A percentile compares a stretch with the other conserved stretches of the same genome.
Conservation (phyloP, 176 grass and related monocot genomes). For the Miscanthus lutarioriparius region DNA sequence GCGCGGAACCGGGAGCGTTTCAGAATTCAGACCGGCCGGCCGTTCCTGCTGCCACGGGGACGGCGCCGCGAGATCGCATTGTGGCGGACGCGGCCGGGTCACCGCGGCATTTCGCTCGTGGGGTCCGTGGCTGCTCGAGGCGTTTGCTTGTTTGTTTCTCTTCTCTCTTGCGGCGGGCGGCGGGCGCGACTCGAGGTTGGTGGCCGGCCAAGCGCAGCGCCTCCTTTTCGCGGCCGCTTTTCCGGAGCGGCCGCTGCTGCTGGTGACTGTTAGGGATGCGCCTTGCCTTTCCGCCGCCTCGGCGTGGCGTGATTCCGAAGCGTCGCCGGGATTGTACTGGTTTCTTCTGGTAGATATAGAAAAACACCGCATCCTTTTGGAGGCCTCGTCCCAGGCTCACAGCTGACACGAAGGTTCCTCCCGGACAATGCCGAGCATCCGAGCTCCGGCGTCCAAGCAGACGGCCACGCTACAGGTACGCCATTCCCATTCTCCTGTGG, state of each 20-base stretch:
- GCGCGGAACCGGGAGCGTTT: background rate
- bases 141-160: background rate
- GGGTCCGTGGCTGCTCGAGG: background rate
- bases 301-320: slow-evolving; percentile 45
- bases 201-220: slow-evolving; percentile 12
- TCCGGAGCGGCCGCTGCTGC: slow-evolving; percentile 19
- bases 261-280: slow-evolving; percentile 44
- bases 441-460: slow-evolving; percentile 81
- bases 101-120: slow-evolving; percentile 21
- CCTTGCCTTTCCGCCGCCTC: slow-evolving; percentile 47
- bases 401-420: slow-evolving; percentile 33
- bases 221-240: slow-evolving; percentile 33
- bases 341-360: slow-evolving; percentile 33
- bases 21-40: background rate
- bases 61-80: slow-evolving; percentile 4
- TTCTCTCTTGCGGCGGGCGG: background rate
- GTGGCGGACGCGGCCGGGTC: background rate
- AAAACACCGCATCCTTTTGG: slow-evolving; percentile 31
- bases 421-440: slow-evolving; percentile 76
- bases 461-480: slow-evolving; percentile 85
- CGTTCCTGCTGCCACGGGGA: background rate
- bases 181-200: slow-evolving; percentile 15
- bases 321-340: slow-evolving; percentile 1
- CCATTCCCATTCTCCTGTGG: background rate
- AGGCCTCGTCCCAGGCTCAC: background rate